Base-by-base conservation (phyloP, 345 rosid species). In the Acer campestre region DNA sequence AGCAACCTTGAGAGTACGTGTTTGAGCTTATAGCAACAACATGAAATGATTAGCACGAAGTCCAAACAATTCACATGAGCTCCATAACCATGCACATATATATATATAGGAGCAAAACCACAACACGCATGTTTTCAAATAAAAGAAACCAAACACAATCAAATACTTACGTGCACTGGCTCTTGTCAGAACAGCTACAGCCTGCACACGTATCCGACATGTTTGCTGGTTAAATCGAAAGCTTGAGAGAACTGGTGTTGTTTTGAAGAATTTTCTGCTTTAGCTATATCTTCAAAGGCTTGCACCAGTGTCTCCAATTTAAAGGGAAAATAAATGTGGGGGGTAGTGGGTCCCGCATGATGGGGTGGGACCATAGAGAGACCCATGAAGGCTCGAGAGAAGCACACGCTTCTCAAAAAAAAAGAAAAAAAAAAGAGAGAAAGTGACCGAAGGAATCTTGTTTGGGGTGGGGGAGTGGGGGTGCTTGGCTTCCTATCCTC, bases 111-210 rank as follows among this genome's bases (percentile, higher is more conserved):
- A 59, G 35, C 9, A 72, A 27, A 42, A n/a, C 55, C 51, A 20
- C 51, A 56, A 7, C 64, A 6, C 38, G 9, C 64, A 6, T 66
- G 9, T 35, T 18, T 18, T 4, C 38, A 2, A 58, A 7, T 3
- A 22, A 58, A 58, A 64, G 8, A 40, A 64, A 64, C 13, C 38
- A 48, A 23, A 35, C 3, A 40, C 72, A 31, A 64, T 66, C 49
- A 70, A 38, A 68, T 7, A 42, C 93, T 88, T 84, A 90, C 96
- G 56, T 86, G 74, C 97, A 94, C 89, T 90, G 87, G 91, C 82
- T 86, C 84, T 80, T 83, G 97, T 93, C 95, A 77, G 89, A 40
- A 84, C 98, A 94, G 91, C 85, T 87, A 67, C 98, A 94, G 94
- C 67, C 85, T 58, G 85, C 94, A 73, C 98, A 95, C 75, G 25